Evolutionary conservation across 169 alveolate genomes (phyloP).

Genomic region (Blepharisma undulans): DNA sequence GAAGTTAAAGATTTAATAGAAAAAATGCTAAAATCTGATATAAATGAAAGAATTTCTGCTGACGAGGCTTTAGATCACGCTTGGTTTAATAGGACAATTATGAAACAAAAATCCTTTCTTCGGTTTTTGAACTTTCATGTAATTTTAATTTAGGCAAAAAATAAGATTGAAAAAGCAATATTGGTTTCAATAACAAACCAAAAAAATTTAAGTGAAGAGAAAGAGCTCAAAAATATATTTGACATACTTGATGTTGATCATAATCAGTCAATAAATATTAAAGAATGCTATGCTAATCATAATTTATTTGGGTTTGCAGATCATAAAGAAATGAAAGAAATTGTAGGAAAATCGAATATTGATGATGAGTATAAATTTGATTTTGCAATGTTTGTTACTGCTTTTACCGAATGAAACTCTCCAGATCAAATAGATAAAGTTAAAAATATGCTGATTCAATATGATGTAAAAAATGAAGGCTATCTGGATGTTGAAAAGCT

Average conservation of each 20-base stretch:
- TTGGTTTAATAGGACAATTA: constrained; percentile 4
- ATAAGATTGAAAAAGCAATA: neutral
- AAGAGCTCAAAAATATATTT: neutral
- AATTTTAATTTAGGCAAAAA: neutral
- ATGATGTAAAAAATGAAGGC: neutral
- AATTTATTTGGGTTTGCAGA: neutral
- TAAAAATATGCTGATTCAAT: neutral
- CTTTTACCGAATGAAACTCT: neutral
- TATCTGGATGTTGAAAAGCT: neutral
- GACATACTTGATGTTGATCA: neutral
- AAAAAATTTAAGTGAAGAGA: neutral
- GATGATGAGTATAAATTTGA: neutral
- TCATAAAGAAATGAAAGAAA: neutral
- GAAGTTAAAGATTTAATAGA: neutral
- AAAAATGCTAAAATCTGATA: neutral
- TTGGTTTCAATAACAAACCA: neutral
- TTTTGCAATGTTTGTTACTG: neutral
- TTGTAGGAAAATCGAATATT: neutral
- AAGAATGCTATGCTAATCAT: neutral
- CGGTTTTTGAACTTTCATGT: neutral
- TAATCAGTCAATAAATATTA: neutral
- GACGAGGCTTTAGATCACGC: neutral
- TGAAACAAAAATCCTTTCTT: neutral
- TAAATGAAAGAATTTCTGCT: neutral
- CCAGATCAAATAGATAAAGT: neutral